Evolutionary conservation across 2,329 filamentous ascomycete species (phyloP), one percentile per base, ranked within the genome.

Genomic region (Penicillium sp.): DNA sequence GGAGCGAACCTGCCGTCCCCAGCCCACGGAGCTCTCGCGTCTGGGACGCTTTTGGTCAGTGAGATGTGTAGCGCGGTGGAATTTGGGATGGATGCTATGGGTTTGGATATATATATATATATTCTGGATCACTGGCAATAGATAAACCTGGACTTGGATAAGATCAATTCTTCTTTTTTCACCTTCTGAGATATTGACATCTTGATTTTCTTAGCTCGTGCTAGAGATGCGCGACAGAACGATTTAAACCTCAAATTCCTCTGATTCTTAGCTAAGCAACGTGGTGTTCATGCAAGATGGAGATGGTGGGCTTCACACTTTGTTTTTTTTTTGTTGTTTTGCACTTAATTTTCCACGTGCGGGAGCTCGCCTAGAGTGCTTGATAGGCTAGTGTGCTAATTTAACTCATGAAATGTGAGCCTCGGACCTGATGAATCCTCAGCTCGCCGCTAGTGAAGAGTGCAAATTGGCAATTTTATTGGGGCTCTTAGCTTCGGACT

Each of bases 281-380:
- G 51, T 52, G 51, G 51, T 52, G 51, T 52, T 52, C 51, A 52
- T 52, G 51, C 51, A 52, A 22, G 19, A n/a, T 40, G 51, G 33
- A 52, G 51, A 52, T 38, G 19, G 19, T 52, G 49, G 49, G 11
- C 49, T 26, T 37, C 51, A 19, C 51, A n/a, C 51, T 11, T 55
- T 42, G 16, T 28, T 25, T 10, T 25, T 19, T n/a, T 38, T 16
- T 16, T 16, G 37, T 55, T 42, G 16, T 28, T 25, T 10, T 25
- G 7, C 6, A n/a, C 7, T 16, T 16, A 16, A n/a, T n/a, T 42
- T 45, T 46, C 53, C 53, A 55, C 51, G 51, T 26, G 51, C 51
- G 13, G 25, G 19, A 10, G 13, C 35, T 51, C 10, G 16, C 43
- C 35, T 37, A 37, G 2, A 5, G 35, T 14, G 3, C 4, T 37